Base-by-base conservation (phyloP, 768 basidiomycete genomes). In the Phlegmacium glaucopus region DNA sequence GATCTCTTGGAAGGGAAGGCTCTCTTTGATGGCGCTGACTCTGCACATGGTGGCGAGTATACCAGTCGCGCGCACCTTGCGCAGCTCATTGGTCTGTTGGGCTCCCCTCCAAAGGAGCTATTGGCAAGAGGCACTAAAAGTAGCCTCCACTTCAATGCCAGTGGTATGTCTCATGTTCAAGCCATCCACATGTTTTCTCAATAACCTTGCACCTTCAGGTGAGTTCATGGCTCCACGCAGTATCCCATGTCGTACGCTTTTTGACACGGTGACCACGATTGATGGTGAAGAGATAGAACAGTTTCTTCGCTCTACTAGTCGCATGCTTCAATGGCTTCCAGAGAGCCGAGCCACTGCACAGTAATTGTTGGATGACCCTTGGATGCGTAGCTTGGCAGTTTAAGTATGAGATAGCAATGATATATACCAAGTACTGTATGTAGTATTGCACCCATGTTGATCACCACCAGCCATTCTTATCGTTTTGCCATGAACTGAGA, bases 361-460 rank as follows among this genome's bases (percentile, higher is more conserved):
- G 10, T 38, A 47, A 28, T 41, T 47, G 38, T 28, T 40, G 12
- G 6, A 25, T 39, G 39, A 47, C 35, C 39, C 46, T 17, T 47
- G 46, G 22, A 22, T 22, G 22, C 22, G 22, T 22, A 22, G 46
- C 29, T 47, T 18, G 9, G 37, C 30, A 27, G 9, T 28, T 18
- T 32, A 32, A 30, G 7, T 38, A 49, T 54, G 67, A 22, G 22
- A 22, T 22, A n/a, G n/a, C n/a, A n/a, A n/a, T n/a, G n/a, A n/a
- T n/a, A n/a, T n/a, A n/a, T n/a, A n/a, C n/a, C n/a, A n/a, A n/a
- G n/a, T n/a, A n/a, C n/a, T n/a, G n/a, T n/a, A n/a, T n/a, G n/a
- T n/a, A n/a, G n/a, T n/a, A n/a, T n/a, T n/a, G n/a, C n/a, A n/a
- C n/a, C n/a, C n/a, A n/a, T n/a, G n/a, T n/a, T n/a, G n/a, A n/a